Evolutionary conservation across 148 eudicot genomes (phyloP).

Genomic region (Rhododendron simsii): DNA sequence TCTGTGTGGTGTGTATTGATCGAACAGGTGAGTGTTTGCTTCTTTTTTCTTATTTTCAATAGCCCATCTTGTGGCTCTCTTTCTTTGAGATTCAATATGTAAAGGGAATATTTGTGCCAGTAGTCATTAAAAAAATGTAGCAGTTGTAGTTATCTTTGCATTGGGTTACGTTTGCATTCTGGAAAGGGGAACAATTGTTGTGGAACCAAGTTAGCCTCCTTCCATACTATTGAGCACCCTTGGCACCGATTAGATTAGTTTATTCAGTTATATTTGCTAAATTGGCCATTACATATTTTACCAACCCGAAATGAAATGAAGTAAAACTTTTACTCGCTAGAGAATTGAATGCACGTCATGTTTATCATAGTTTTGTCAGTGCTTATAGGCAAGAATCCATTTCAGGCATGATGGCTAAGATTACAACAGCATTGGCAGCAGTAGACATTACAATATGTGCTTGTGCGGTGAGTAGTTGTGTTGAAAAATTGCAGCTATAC

Average conservation of each 20-base stretch:
- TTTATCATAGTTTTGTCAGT: background rate
- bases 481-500: background rate
- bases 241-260: background rate
- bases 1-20: constrained; percentile 66
- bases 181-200: background rate
- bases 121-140: background rate
- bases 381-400: background rate
- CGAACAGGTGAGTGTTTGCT: constrained; percentile 56
- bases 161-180: background rate
- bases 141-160: background rate
- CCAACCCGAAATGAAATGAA: background rate
- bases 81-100: background rate
- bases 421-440: constrained; percentile 59
- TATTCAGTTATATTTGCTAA: too few species aligned
- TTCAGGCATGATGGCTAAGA: constrained; percentile 81
- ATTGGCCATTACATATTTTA: background rate
- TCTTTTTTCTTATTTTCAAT: background rate
- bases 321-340: background rate
- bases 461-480: constrained; percentile 67
- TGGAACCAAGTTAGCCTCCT: background rate
- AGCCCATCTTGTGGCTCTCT: background rate
- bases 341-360: background rate
- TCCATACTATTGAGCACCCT: background rate
- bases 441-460: constrained; percentile 69
- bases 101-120: background rate